Conservation (phyloP, 2,329 filamentous ascomycete species). For the Penicillium freii region DNA sequence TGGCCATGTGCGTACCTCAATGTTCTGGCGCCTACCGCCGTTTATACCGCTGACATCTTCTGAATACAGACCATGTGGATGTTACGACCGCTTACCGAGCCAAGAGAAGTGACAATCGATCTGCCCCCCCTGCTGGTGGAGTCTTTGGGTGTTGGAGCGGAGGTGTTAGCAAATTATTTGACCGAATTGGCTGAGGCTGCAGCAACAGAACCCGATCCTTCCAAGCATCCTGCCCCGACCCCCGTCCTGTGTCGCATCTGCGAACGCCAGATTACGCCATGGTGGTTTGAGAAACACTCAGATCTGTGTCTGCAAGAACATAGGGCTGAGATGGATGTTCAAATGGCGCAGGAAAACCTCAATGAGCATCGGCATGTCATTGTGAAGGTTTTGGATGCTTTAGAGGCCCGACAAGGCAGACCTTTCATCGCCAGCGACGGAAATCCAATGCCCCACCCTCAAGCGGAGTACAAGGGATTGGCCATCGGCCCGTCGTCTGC, state of each 20-base stretch:
- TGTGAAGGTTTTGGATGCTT: constrained; percentile 88
- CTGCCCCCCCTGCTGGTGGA: constrained; percentile 86
- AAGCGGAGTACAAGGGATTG: constrained; percentile 83
- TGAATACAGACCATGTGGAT: constrained; percentile 92
- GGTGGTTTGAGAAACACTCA: constrained; percentile 99
- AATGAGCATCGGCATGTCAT: constrained; percentile 92
- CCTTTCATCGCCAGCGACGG: constrained; percentile 28
- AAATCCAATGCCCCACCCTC: constrained; percentile 53
- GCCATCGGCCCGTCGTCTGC: constrained; percentile 72
- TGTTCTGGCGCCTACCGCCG: constrained; percentile 13
- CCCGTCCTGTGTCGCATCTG: constrained; percentile 95
- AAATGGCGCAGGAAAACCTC: constrained; percentile 88
- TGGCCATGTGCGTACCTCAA: constrained; percentile 68
- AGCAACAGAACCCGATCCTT: constrained; percentile 68
- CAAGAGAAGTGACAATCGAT: constrained; percentile 93
- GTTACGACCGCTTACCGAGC: constrained; percentile 84
- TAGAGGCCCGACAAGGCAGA: constrained; percentile 64
- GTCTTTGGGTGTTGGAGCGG: constrained; percentile 87
- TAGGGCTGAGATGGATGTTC: constrained; percentile 94
- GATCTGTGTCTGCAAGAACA: constrained; percentile 95
- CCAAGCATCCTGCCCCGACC: constrained; percentile 73
- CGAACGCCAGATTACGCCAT: constrained; percentile 92
- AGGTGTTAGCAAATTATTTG: constrained; percentile 90
- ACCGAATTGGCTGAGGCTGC: constrained; percentile 83
- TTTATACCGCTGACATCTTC: constrained; percentile 21